Conservation (phyloP, 192 early-diverging fungal genomes). For the Coemansia sp. region DNA sequence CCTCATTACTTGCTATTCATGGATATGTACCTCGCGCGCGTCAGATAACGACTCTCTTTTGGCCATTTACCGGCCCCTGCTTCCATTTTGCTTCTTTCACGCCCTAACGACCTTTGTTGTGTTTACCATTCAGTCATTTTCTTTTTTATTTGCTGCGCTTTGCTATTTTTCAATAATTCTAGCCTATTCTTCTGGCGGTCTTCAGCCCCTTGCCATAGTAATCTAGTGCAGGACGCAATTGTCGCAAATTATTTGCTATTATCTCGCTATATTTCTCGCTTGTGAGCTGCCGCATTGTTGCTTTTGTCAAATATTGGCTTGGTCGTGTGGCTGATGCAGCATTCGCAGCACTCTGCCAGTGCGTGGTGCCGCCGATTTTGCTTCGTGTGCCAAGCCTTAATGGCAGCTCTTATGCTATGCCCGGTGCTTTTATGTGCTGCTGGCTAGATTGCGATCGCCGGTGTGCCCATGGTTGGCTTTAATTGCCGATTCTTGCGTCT, state of each 20-base stretch:
- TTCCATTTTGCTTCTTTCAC: neutral
- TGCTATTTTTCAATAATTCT: neutral
- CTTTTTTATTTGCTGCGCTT: neutral
- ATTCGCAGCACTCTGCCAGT: no score
- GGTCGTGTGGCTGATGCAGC: no score
- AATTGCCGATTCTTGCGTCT: neutral
- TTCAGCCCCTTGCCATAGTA: no score
- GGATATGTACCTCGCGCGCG: neutral
- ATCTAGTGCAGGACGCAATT: no score
- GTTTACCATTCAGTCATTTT: neutral
- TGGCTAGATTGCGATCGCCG: neutral
- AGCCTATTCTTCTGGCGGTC: neutral
- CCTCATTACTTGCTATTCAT: neutral
- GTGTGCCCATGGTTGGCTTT: neutral
- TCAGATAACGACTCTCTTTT: neutral
- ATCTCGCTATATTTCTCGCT: neutral
- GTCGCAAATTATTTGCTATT: neutral
- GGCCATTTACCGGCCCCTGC: neutral
- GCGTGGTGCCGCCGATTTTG: no score
- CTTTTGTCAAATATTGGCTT: neutral
- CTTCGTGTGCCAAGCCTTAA: conserved; percentile 1
- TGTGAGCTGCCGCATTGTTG: no score
- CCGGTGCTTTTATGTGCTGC: neutral
- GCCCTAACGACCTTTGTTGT: conserved; percentile 1
- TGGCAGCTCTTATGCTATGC: neutral